Base-by-base conservation (phyloP, 2,329 filamentous ascomycete genomes). In the Colletotrichum destructivum region DNA sequence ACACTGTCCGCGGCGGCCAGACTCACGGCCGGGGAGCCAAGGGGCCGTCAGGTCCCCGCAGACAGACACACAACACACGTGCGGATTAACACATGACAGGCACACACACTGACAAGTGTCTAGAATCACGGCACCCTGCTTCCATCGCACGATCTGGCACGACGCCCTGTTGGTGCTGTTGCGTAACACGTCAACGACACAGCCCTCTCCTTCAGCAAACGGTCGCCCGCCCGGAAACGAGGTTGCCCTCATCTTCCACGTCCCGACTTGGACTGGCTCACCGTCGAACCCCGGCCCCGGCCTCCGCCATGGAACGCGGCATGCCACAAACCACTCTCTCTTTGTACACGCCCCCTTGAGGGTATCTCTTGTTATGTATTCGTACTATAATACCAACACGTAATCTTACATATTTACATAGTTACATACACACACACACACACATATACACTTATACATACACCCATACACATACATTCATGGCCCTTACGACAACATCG, bases 201-300 rank as follows among this genome's bases (percentile, higher is more conserved):
- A 6, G 31, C 35, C 11, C n/a, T 12, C 1, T 23, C 35, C 55
- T 11, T 8, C 7, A 9, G 16, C 18, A 11, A 23, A 11, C 42
- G 18, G 40, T 21, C 56, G 44, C 7, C n/a, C 18, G 55, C 55
- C 18, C n/a, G 21, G 26, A 52, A 62, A 66, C 63, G 55, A 59
- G 13, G 44, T 44, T 59, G 55, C 7, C 9, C 21, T 60, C 31
- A 38, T 60, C 9, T 35, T 11, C 18, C 15, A 9, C 2, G 7
- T 52, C 54, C 63, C 44, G 54, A 59, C 35, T 42, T n/a, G 63
- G 44, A n/a, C 54, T 59, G 54, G 62, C 44, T 42, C 44, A 15
- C 40, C 44, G 54, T 18, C 5, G 26, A 5, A 51, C 42, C 52
- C 26, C 44, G 31, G n/a, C n/a, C 52, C 26, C 44, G 31, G 54